Conservation (phyloP, 345 rosid species). For the Jatropha curcas region DNA sequence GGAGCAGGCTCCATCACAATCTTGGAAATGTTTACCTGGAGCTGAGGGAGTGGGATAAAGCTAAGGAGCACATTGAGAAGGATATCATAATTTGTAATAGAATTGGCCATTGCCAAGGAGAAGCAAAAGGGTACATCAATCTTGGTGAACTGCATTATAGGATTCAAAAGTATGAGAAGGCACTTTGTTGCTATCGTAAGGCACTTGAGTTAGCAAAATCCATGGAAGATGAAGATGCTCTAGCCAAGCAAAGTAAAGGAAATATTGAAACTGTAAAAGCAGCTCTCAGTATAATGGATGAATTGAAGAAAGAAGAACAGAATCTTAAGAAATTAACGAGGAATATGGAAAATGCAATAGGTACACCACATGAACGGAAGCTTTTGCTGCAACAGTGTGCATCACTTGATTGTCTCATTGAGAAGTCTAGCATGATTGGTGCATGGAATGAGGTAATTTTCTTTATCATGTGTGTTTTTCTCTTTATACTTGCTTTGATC, state of each 20-base stretch:
- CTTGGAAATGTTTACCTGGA: constrained; percentile 75
- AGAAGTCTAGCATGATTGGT: constrained; percentile 62
- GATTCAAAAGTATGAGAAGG: constrained; percentile 75
- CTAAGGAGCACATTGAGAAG: constrained; percentile 68
- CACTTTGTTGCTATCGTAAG: constrained; percentile 67
- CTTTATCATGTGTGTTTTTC: not conserved
- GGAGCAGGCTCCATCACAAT: constrained; percentile 91
- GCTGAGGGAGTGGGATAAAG: constrained; percentile 75
- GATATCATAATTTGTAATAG: constrained; percentile 76
- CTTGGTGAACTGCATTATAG: constrained; percentile 83
- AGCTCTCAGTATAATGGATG: constrained; percentile 70
- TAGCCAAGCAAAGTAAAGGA: constrained; percentile 55
- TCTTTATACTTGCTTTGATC: not conserved
- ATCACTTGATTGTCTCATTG: constrained; percentile 74
- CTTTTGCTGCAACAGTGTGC: constrained; percentile 59
- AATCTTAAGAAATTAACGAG: constrained; percentile 74
- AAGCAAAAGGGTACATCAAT: constrained; percentile 94
- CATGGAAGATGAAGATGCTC: constrained; percentile 87
- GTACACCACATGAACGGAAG: constrained; percentile 63
- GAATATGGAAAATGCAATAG: constrained; percentile 52
- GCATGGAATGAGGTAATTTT: constrained; percentile 48
- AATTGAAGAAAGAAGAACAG: constrained; percentile 75
- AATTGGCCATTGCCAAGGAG: constrained; percentile 76
- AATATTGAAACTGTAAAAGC: constrained; percentile 63
- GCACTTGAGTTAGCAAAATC: constrained; percentile 78